Percentiles rank a stretch among this genome's conserved stretches.
phyloP scores from a whole-genome alignment of 2,329 filamentous ascomycete species.

The Amphichorda felina region DNA sequence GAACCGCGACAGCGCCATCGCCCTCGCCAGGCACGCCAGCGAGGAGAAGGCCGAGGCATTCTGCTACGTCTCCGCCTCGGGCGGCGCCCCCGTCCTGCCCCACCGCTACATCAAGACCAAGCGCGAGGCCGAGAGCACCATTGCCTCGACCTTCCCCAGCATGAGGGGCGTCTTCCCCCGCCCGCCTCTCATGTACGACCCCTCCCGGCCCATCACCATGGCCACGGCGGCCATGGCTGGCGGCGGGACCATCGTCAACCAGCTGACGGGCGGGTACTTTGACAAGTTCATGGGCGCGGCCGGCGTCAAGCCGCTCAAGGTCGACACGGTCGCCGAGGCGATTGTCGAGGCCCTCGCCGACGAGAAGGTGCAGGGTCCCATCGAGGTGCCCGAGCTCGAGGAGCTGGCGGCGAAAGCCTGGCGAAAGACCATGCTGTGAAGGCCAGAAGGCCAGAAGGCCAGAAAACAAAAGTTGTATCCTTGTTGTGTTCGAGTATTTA shows the following conservation, averaged over 20 bases:
- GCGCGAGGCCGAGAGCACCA: constrained; percentile 72
- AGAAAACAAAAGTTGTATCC: neutral
- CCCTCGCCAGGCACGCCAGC: constrained; percentile 66
- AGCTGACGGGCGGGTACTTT: constrained; percentile 62
- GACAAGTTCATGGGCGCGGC: constrained; percentile 69
- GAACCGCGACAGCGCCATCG: constrained; percentile 84
- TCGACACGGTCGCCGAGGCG: constrained; percentile 77
- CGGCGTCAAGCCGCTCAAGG: constrained; percentile 77
- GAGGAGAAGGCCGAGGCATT: constrained; percentile 56
- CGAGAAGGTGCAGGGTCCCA: constrained; percentile 56
- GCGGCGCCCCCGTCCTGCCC: constrained; percentile 74
- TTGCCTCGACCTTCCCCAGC: constrained; percentile 58
- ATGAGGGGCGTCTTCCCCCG: constrained; percentile 76
- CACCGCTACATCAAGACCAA: constrained; percentile 83
- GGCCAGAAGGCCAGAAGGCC: neutral
- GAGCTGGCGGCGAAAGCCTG: constrained; percentile 69
- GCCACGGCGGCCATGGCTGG: constrained; percentile 72
- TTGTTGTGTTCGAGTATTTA: neutral
- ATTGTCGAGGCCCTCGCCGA: constrained; percentile 80
- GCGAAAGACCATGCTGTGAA: constrained; percentile 80
- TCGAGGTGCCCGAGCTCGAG: constrained; percentile 74
- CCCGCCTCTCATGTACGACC: constrained; percentile 83
- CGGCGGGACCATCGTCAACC: constrained; percentile 66
- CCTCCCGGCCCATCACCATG: constrained; percentile 67
- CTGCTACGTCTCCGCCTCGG: constrained; percentile 81